Conservation (phyloP, 2,329 filamentous ascomycete species). For the Berkeleyomyces basicola region DNA sequence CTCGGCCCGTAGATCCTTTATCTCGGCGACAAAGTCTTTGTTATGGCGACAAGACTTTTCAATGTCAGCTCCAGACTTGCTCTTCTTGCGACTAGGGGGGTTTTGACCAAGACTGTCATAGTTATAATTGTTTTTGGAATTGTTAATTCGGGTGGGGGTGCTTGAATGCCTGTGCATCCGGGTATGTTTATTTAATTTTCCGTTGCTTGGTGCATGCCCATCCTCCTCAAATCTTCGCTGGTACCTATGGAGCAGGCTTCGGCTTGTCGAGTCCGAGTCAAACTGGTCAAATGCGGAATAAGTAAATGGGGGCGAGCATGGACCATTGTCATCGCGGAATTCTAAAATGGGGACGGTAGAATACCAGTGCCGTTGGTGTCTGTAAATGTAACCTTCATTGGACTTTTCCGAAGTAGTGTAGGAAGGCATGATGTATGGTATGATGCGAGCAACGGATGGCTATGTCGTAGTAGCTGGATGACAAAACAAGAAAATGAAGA, state of each 20-base stretch:
- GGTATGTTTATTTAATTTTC: neutral
- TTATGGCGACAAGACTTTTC: neutral
- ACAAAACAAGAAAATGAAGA: neutral
- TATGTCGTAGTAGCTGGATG: neutral
- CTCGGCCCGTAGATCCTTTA: neutral
- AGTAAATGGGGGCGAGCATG: neutral
- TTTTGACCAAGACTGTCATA: too few species aligned
- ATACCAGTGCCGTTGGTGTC: neutral
- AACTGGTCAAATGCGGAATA: neutral
- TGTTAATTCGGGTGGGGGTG: neutral
- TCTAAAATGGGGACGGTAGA: neutral
- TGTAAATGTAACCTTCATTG: neutral
- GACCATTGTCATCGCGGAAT: neutral
- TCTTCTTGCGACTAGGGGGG: neutral
- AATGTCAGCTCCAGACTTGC: neutral
- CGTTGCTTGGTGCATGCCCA: neutral
- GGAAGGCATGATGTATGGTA: neutral
- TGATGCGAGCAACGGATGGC: neutral
- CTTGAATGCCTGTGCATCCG: neutral
- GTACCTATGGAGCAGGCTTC: too few species aligned
- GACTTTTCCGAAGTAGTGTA: conserved; percentile 1
- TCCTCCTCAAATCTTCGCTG: neutral
- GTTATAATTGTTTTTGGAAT: neutral
- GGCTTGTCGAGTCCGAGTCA: neutral
- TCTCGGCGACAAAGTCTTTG: neutral